phyloP scores from a whole-genome alignment of 164 flowering plant species.

The Vitis rupestris region DNA sequence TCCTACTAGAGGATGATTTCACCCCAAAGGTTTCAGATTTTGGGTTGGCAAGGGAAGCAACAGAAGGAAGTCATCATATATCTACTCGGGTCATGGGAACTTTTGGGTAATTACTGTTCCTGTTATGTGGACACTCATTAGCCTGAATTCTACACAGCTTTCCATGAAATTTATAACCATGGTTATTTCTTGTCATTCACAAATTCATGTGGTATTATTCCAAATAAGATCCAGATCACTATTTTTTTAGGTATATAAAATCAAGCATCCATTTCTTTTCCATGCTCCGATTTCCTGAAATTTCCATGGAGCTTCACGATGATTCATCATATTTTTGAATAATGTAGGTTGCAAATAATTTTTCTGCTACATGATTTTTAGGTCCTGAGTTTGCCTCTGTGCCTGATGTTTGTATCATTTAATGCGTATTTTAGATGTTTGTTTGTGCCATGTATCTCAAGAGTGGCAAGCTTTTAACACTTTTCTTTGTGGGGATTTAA shows the following conservation, averaged over 20 bases:
- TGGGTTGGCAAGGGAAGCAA: conserved; percentile 92
- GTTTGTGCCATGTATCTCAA: too few species aligned
- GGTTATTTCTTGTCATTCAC: too few species aligned
- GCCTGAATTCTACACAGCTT: too few species aligned
- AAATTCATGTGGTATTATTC: too few species aligned
- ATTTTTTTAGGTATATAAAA: too few species aligned
- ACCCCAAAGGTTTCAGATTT: conserved; percentile 98
- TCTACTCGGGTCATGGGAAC: conserved; percentile 93
- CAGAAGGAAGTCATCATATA: conserved; percentile 70
- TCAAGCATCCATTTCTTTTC: too few species aligned
- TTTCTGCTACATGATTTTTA: not conserved
- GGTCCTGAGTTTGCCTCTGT: not conserved
- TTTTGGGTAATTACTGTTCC: conserved; percentile 53
- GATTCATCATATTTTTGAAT: conserved; percentile 25
- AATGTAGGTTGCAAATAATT: not conserved
- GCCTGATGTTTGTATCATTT: not conserved
- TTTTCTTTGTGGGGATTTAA: conserved; percentile 1
- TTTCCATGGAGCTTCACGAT: conserved; percentile 28
- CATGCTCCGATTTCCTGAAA: too few species aligned
- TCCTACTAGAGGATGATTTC: conserved; percentile 81
- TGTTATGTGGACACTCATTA: not conserved
- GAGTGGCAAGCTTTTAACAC: not conserved
- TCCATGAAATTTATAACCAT: too few species aligned
- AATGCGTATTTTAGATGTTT: too few species aligned
- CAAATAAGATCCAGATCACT: too few species aligned